Percentiles rank a stretch among this genome's conserved stretches.
These are phyloP conservation scores for Phyllosticta citrichinensis DNA, from an alignment of 2,329 filamentous ascomycete genomes.

Conservation along the genomic window DNA sequence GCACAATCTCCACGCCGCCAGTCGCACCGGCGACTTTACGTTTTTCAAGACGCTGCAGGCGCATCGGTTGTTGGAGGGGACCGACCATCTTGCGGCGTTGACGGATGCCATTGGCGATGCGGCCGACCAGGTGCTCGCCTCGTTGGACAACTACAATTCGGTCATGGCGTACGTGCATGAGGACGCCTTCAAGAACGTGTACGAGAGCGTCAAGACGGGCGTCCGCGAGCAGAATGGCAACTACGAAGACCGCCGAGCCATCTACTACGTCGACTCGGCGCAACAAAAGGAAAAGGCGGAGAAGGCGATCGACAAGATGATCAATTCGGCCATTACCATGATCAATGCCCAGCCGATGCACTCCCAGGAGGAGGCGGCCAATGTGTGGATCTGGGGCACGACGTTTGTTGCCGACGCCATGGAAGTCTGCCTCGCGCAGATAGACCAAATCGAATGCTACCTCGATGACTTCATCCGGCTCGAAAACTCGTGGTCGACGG, in stretches of 20 bases:
- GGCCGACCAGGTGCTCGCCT: slow-evolving; percentile 33
- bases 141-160: slow-evolving; percentile 37
- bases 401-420: slow-evolving; percentile 38
- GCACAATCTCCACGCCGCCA: slow-evolving; percentile 35
- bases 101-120: slow-evolving; percentile 31
- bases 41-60: slow-evolving; percentile 40
- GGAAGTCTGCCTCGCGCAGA: slow-evolving; percentile 31
- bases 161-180: slow-evolving; percentile 37
- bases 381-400: slow-evolving; percentile 35
- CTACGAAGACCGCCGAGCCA: slow-evolving; percentile 18
- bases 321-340: slow-evolving; percentile 33
- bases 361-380: slow-evolving; percentile 32
- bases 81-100: slow-evolving; percentile 35
- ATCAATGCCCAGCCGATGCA: slow-evolving; percentile 30
- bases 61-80: slow-evolving; percentile 33
- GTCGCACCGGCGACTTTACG: slow-evolving; percentile 34
- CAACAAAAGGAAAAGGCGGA: slow-evolving; percentile 37
- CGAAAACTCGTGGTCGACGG: slow-evolving; percentile 34
- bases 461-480: slow-evolving; percentile 37
- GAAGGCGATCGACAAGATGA: slow-evolving; percentile 37
- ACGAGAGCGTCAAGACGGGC: slow-evolving; percentile 31
- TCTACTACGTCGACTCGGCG: slow-evolving; percentile 34
- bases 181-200: slow-evolving; percentile 37
- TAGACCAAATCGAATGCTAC: slow-evolving; percentile 30
- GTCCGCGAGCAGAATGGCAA: slow-evolving; percentile 11